Base-by-base conservation (phyloP, 2,329 filamentous ascomycete genomes). In the Anisogramma anomala region DNA sequence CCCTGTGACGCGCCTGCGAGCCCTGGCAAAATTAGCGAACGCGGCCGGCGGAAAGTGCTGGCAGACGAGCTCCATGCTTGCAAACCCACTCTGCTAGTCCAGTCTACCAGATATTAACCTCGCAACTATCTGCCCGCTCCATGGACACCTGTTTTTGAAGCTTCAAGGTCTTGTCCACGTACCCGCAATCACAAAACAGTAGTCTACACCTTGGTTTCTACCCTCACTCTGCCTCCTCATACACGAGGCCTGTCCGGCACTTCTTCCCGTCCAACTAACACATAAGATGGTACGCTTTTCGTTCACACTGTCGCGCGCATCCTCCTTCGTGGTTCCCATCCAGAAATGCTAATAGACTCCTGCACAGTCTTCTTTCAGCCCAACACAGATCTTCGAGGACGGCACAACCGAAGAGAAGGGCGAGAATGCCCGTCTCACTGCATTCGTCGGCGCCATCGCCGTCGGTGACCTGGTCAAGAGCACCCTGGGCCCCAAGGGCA, bases 381-480 rank as follows among this genome's bases (percentile, higher is more conserved):
- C 89, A 57, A 94, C 87, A 49, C 89, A 96, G 67, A 96, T 96
- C 71, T 96, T 96, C 67, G 85, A 87, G 57, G 86, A 95, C 65
- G 88, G 93, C 61, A 91, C 93, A 53, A 91, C 83, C 43, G 86
- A 96, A 68, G 89, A 96, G 70, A 96, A 94, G 71, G 91, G 91
- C 56, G 89, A 96, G 71, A 96, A 96, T 83, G 89, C 91, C 57
- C 86, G 89, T 75, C 82, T 96, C 54, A 83, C 86, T n/a, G 89
- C 89, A 50, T 98, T 98, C 57, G 89, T 98, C 42, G 91, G 91
- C 55, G 91, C 91, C 60, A 98, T 98, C 58, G 91, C 91, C 42
- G 91, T 98, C 34, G 91, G 91, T 40, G 91, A 98, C 56, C 67
- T 98, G 52, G 91, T 98, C 40, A 98, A 98, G 75, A 94, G 85